Evolutionary conservation across 805 yeast species (phyloP), one percentile per base, ranked within the genome.

Genomic region (Teunomyces funiuensis): DNA sequence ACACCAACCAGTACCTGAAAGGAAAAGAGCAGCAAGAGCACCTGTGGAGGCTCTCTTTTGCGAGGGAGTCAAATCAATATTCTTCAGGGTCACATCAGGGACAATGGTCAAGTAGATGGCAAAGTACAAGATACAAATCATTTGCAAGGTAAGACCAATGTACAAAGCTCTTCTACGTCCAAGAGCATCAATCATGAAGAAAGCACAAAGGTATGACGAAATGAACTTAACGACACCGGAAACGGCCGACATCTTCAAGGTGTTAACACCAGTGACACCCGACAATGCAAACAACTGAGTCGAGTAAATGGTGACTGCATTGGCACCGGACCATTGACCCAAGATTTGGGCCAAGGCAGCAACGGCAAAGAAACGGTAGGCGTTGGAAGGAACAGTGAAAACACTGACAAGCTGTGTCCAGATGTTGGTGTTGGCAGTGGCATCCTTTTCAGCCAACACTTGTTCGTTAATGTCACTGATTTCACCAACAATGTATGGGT

Each of bases 321-420:
- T 55, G 19, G 60, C 57, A 37, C 60, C 60, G 14, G 54, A 45
- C 59, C 59, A 55, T 39, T 55, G 60, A 34, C 60, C 60, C 41
- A 55, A 44, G 25, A 55, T 18, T 33, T 55, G 60, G 7, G 53
- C 50, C 15, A 31, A 33, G 9, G 44, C 50, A 5, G 55, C 46
- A 25, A 55, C 43, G 29, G 48, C 46, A 28, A 55, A 54, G 42
- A 55, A 54, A 31, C 60, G 44, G 51, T 55, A 55, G 23, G 51
- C 33, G 34, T 51, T 45, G n/a, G 59, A 46, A 40, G 46, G 52
- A 14, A 49, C 47, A 10, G 46, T 33, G 36, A 53, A 28, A 11
- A 55, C 36, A 27, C 52, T 55, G 37, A 44, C 47, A 26, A 53
- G 14, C 29, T 50, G 34, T n/a, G 37, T 30, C 40, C 41, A 37